Percentiles rank a stretch among this genome's conserved stretches.
phyloP scores from a whole-genome alignment of 768 basidiomycete species.

The Mycena amicta region DNA sequence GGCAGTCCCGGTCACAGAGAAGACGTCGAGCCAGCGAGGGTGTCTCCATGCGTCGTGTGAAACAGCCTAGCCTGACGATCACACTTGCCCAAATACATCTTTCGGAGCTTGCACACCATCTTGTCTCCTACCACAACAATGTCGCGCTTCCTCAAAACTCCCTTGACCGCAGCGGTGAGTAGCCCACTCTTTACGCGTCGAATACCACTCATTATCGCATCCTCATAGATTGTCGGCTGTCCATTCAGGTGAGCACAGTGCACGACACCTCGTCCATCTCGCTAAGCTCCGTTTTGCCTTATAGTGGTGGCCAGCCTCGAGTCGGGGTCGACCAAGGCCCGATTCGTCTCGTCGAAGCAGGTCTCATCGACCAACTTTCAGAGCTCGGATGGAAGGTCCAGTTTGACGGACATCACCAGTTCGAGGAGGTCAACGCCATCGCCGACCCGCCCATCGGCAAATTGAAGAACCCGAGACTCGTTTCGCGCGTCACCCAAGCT shows the following conservation, averaged over 20 bases:
- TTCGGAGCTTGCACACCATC: background rate
- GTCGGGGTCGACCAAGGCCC: conserved; percentile 87
- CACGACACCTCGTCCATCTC: conserved; percentile 4
- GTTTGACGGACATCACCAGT: conserved; percentile 90
- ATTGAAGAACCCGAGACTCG: conserved; percentile 88
- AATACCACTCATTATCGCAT: conserved; percentile 9
- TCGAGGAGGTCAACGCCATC: conserved; percentile 67
- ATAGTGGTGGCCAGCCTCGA: conserved; percentile 77
- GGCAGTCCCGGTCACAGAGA: too few relatives aligned
- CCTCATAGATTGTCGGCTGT: conserved; percentile 84
- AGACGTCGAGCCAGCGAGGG: too few relatives aligned
- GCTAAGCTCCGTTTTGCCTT: conserved; percentile 9
- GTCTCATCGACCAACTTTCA: conserved; percentile 75
- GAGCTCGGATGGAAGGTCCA: conserved; percentile 86
- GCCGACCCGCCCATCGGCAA: conserved; percentile 83
- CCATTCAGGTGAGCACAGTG: conserved; percentile 79
- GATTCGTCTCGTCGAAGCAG: conserved; percentile 85
- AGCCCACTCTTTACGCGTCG: background rate
- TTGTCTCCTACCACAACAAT: conserved; percentile 8
- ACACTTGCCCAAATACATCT: background rate
- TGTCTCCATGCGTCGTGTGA: background rate
- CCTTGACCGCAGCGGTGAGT: conserved; percentile 81
- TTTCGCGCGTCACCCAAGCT: conserved; percentile 78
- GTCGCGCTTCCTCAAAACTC: conserved; percentile 58
- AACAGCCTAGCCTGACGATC: background rate